Evolutionary conservation across 2,329 filamentous ascomycete genomes (phyloP), one percentile per base, ranked within the genome.

Genomic region (Orbilia javanica): DNA sequence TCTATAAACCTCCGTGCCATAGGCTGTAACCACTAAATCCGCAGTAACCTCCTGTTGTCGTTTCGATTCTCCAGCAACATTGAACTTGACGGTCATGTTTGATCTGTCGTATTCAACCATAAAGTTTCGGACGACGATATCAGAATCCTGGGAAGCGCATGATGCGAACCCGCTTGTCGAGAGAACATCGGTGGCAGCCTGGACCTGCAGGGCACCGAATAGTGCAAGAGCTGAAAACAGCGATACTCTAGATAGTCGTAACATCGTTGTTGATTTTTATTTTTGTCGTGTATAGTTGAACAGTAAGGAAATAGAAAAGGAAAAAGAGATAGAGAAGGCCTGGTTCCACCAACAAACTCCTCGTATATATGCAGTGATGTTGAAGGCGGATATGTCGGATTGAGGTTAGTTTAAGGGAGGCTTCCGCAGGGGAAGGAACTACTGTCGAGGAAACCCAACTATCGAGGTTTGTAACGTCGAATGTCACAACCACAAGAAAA

Each of bases 41-140:
- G 93, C 94, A 69, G 88, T 92, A 77, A 98, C 93, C 80, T 97
- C 94, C 84, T 96, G 93, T 80, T 88, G 84, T 83, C 88, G 89
- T 67, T 85, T 84, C 83, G 92, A 97, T 76, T 88, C 90, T 79
- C 95, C 96, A 36, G 90, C 89, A 22, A 97, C 89, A 83, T 98
- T 90, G 84, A 97, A 98, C 2, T 86, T 88, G 79, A 98, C 88
- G 60, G 88, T 88, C 83, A 92, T 90, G 77, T 90, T 90, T 74
- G 88, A 87, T 80, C 91, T 90, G 86, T 97, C 89, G 85, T 96
- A 98, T 81, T 88, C 86, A 77, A 97, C 91, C 81, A 95, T 86
- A 79, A 96, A 86, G 81, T 88, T 90, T 80, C 93, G 87, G 67
- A 97, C 91, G 79, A 87, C 88, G 82, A 98, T 90, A 42, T 86